Conservation (phyloP, 441 rosid species). For the Erysimum cheiri region DNA sequence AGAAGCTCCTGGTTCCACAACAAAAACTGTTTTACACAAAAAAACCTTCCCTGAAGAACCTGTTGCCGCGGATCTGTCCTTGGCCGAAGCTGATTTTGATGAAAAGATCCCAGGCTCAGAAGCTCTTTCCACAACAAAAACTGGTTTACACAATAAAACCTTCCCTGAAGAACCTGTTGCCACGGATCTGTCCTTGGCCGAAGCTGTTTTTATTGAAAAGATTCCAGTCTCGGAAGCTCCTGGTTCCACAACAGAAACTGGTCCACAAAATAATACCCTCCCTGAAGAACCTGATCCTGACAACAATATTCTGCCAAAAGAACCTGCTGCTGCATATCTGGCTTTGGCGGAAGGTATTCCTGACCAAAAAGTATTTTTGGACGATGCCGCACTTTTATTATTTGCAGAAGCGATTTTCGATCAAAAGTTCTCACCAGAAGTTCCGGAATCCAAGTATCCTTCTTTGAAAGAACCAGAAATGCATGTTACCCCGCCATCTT, state of each 20-base stretch:
- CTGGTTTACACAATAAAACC: conserved; percentile 14
- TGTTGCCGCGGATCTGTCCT: conserved; percentile 13
- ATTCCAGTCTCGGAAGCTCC: conserved; percentile 22
- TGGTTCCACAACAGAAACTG: conserved; percentile 20
- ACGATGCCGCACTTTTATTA: conserved; percentile 45
- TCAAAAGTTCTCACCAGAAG: conserved; percentile 46
- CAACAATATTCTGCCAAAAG: conserved; percentile 26
- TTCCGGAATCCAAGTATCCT: conserved; percentile 25
- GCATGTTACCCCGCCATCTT: conserved; percentile 8
- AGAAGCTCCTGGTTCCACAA: conserved; percentile 27
- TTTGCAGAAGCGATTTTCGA: conserved; percentile 48
- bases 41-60: conserved; percentile 25
- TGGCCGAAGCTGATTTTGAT: neutral
- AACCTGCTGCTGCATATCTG: conserved; percentile 38
- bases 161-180: conserved; percentile 28
- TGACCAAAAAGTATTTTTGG: conserved; percentile 44
- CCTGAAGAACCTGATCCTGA: conserved; percentile 24
- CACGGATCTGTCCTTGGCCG: neutral
- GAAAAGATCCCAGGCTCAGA: conserved; percentile 30
- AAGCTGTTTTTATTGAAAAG: conserved; percentile 26
- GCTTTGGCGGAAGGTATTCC: conserved; percentile 46
- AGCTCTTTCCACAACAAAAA: conserved; percentile 29
- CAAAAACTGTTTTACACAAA: conserved; percentile 24
- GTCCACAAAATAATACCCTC: conserved; percentile 23
- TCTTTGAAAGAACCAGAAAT: conserved; percentile 28